Base-by-base conservation (phyloP, 1,139 yeast genomes). In the Candida albicans region DNA sequence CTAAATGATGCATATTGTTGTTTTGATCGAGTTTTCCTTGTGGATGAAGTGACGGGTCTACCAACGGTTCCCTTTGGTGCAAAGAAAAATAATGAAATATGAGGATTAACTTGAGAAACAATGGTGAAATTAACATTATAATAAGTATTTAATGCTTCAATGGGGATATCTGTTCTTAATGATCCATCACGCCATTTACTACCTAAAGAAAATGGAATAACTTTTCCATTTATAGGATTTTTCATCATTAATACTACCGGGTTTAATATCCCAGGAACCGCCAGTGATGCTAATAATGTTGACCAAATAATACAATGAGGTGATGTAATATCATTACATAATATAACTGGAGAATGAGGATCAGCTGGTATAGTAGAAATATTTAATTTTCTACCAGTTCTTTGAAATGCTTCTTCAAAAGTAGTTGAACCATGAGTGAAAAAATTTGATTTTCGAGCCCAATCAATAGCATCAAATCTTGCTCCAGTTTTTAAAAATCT, bases 241-340 rank as follows among this genome's bases (percentile, higher is more conserved):
- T 83, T 84, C 81, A 81, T 83, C 91, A 86, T 84, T 43, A 87
- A 65, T 5, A 84, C 89, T 26, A 86, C 93, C 0, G 95, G 95
- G 49, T 84, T 84, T 45, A 87, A 66, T n/a, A 87, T 84, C 0
- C 95, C 95, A 0, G 95, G 95, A 8, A 87, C 95, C 0, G 95
- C 95, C 4, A 89, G 80, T 10, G 90, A 82, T 0, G 95, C 95
- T 37, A 87, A 66, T 49, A 87, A 65, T 0, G 91, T 72, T 2
- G 88, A 81, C 95, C 95, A 87, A 15, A 87, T 82, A n/a, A 86
- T 83, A 58, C 93, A 85, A 59, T 84, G 78, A 9, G 95, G 95
- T 7, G 91, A 79, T 0, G 95, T 87, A 45, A 85, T 76, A 55
- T 82, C 82, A 54, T 87, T 87, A 61, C 93, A 84, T 43, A 87